These are phyloP conservation scores for Lecanicillium sp. DNA, from an alignment of 2,329 filamentous ascomycete species.

Conservation along the genomic window DNA sequence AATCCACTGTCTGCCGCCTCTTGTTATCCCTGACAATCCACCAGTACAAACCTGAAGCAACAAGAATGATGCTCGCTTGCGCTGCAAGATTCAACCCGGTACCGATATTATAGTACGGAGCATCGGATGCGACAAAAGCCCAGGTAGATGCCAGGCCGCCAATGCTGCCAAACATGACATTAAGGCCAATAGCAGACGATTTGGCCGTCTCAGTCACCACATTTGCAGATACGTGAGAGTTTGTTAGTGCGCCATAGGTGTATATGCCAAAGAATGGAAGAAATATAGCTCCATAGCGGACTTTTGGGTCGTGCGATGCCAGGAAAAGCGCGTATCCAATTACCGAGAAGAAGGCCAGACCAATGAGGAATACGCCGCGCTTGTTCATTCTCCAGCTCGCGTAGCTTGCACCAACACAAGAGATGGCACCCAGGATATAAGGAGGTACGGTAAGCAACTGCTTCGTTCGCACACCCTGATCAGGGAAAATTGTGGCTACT, in stretches of 20 bases:
- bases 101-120: slow-evolving; percentile 57
- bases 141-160: slow-evolving; percentile 7
- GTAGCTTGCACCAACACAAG: slow-evolving; percentile 50
- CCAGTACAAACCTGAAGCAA: slow-evolving; percentile 36
- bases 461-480: slow-evolving; percentile 45
- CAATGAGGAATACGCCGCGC: slow-evolving; percentile 51
- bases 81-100: slow-evolving; percentile 63
- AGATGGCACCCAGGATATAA: slow-evolving; percentile 57
- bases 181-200: slow-evolving; percentile 50
- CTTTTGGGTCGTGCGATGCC: slow-evolving; percentile 36
- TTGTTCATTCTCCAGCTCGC: slow-evolving; percentile 50
- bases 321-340: slow-evolving; percentile 62
- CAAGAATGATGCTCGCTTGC: slow-evolving; percentile 44
- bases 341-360: slow-evolving; percentile 52
- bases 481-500: slow-evolving; percentile 58
- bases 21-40: slow-evolving; percentile 60
- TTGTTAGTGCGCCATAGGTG: slow-evolving; percentile 53
- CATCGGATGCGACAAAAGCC: slow-evolving; percentile 47
- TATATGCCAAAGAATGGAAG: slow-evolving; percentile 56
- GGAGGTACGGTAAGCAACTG: slow-evolving; percentile 65
- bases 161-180: slow-evolving; percentile 34
- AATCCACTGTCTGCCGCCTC: slow-evolving; percentile 43
- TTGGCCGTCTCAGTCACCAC: slow-evolving; percentile 61
- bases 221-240: slow-evolving; percentile 58
- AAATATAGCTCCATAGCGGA: slow-evolving; percentile 61